A percentile compares a stretch with the other conserved stretches of the same genome.
phyloP scores from a whole-genome alignment of 108 stramenopile species.

The Nitzschia inconspicua region DNA sequence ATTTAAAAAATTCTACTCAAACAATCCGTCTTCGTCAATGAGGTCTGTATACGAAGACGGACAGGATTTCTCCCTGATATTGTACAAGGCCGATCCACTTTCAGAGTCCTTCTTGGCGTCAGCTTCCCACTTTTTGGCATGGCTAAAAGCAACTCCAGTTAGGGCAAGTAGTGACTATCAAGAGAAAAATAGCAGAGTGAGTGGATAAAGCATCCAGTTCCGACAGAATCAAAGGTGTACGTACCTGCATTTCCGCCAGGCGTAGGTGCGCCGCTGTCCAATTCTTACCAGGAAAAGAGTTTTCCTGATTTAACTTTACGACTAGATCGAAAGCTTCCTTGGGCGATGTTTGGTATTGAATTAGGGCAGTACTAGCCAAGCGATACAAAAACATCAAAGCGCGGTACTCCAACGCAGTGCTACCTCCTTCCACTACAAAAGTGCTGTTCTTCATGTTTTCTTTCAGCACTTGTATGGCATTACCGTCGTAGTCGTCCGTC shows the following conservation, averaged over 20 bases:
- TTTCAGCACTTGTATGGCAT: slow-evolving; percentile 43
- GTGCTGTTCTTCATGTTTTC: slow-evolving; percentile 29
- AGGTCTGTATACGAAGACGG: slow-evolving; percentile 1
- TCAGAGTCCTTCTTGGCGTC: neutral
- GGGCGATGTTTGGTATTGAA: slow-evolving; percentile 37
- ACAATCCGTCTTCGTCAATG: neutral
- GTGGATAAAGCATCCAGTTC: neutral
- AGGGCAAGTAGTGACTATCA: neutral
- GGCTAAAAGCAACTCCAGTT: neutral
- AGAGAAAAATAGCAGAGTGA: neutral
- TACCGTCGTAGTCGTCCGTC: slow-evolving; percentile 52
- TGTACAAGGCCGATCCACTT: neutral
- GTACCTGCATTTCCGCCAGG: slow-evolving; percentile 46
- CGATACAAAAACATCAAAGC: slow-evolving; percentile 61
- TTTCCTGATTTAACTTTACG: slow-evolving; percentile 10
- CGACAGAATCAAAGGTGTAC: neutral
- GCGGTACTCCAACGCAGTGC: slow-evolving; percentile 56
- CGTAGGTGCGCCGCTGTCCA: slow-evolving; percentile 38
- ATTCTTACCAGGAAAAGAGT: slow-evolving; percentile 15
- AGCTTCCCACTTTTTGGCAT: neutral
- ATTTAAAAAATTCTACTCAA: too few species aligned
- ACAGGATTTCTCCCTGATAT: slow-evolving; percentile 8
- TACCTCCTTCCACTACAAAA: slow-evolving; percentile 41
- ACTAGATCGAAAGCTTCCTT: slow-evolving; percentile 13
- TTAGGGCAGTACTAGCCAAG: slow-evolving; percentile 38